Conservation (phyloP, 1,284 basidiomycete genomes). For the Apiotrichum gracile region DNA sequence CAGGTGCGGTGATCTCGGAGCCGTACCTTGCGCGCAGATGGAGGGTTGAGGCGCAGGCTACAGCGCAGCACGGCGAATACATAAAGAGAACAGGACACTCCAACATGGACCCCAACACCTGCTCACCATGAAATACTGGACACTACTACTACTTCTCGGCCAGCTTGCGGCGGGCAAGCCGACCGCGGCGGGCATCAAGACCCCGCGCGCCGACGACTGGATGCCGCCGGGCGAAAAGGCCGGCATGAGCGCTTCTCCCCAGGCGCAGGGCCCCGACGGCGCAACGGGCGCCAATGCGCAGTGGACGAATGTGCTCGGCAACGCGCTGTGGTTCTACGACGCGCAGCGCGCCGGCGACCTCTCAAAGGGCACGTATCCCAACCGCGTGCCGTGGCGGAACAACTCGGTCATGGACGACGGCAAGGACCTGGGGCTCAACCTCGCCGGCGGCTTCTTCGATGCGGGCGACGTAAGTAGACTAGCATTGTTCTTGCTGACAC, state of each 20-base stretch:
- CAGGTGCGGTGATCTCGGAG: no score
- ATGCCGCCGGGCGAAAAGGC: conserved; percentile 56
- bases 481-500: neutral
- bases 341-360: conserved; percentile 77
- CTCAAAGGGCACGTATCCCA: conserved; percentile 52
- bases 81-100: no score
- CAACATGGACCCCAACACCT: no score
- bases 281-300: conserved; percentile 70
- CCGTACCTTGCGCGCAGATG: no score
- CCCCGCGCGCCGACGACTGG: conserved; percentile 14
- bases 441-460: conserved; percentile 84
- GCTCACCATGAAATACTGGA: no score
- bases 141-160: no score
- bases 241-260: conserved; percentile 51
- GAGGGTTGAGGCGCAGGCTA: no score
- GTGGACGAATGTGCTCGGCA: conserved; percentile 73
- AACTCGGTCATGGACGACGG: conserved; percentile 72
- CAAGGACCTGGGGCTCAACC: conserved; percentile 62
- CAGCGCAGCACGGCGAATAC: no score
- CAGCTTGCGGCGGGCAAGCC: no score
- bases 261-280: no score
- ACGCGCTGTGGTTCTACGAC: conserved; percentile 82
- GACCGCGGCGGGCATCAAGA: no score
- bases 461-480: conserved; percentile 53
- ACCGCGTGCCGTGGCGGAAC: conserved; percentile 82